A percentile compares a stretch with the other conserved stretches of the same genome.
Evolutionary conservation across 352 stramenopile genomes (phyloP).

Genomic region (Phytophthora europaea): DNA sequence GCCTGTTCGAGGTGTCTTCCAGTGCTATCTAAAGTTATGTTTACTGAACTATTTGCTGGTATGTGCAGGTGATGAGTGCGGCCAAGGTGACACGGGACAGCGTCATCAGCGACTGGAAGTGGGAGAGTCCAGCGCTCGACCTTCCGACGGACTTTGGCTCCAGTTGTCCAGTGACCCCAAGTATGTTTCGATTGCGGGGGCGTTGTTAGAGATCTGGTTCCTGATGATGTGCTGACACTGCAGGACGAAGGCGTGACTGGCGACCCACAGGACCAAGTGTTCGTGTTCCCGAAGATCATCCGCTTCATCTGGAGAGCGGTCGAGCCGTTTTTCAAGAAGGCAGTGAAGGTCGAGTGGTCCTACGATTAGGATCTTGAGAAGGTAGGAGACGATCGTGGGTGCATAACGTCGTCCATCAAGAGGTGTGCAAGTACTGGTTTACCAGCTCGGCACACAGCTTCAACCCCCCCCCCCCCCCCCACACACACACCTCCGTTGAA

Average conservation of each 20-base stretch:
- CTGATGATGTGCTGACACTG: neutral
- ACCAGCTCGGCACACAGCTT: too few species aligned
- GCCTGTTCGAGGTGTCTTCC: constrained; percentile 90
- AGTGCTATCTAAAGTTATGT: neutral
- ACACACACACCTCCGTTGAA: too few species aligned
- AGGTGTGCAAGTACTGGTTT: too few species aligned
- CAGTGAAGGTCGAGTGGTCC: constrained; percentile 73
- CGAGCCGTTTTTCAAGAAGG: constrained; percentile 62
- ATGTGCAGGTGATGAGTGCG: constrained; percentile 85
- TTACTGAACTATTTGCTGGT: constrained; percentile 1
- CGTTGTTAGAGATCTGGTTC: neutral
- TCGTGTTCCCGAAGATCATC: constrained; percentile 94
- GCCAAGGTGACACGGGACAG: constrained; percentile 95
- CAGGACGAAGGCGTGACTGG: constrained; percentile 91
- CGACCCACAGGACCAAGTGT: constrained; percentile 84
- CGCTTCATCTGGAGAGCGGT: constrained; percentile 94
- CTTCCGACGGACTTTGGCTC: constrained; percentile 84
- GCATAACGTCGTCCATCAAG: too few species aligned
- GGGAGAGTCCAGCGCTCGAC: constrained; percentile 76
- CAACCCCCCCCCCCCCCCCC: too few species aligned
- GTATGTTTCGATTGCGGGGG: constrained; percentile 38
- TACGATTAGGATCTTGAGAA: constrained; percentile 78
- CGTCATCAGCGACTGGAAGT: constrained; percentile 92
- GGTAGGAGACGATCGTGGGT: constrained; percentile 21
- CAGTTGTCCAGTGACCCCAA: constrained; percentile 95